These are phyloP conservation scores for Andrographis paniculata DNA, from an alignment of 305 asterid genomes.

Conservation along the genomic window DNA sequence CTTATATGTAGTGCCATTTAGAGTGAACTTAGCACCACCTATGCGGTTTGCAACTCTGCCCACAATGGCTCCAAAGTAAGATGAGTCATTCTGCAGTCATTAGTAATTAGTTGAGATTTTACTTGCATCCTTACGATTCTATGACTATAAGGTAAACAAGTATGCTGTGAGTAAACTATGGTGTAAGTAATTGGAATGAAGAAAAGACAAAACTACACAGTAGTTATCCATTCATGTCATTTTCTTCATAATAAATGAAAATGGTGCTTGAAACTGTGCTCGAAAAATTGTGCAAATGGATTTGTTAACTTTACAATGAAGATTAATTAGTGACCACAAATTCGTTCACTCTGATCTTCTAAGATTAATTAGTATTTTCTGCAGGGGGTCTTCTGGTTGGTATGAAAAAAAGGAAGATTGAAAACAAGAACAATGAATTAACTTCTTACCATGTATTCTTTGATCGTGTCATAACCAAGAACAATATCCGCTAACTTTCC, in stretches of 20 bases:
- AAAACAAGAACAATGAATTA: constrained; percentile 15
- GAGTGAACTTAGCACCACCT: constrained; percentile 31
- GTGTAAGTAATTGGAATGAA: too few relatives aligned
- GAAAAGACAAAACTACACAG: not conserved
- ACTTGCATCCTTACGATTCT: too few relatives aligned
- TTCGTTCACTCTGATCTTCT: too few relatives aligned
- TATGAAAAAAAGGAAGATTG: constrained; percentile 48
- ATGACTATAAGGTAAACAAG: too few relatives aligned
- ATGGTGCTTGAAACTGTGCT: too few relatives aligned
- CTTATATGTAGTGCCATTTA: constrained; percentile 57
- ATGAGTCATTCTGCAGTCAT: not conserved
- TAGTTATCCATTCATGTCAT: not conserved
- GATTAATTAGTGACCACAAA: not conserved
- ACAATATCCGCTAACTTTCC: constrained; percentile 62
- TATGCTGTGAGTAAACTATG: too few relatives aligned
- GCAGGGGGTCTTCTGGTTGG: not conserved
- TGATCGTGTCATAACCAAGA: constrained; percentile 65
- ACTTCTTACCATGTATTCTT: constrained; percentile 46
- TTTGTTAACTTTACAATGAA: not conserved
- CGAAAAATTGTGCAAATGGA: not conserved
- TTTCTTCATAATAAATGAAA: too few relatives aligned
- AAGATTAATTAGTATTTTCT: too few relatives aligned
- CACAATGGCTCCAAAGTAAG: constrained; percentile 2
- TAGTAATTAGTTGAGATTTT: too few relatives aligned
- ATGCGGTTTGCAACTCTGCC: constrained; percentile 4